A percentile compares a stretch with the other conserved stretches of the same genome.
phyloP scores from a whole-genome alignment of 2,329 filamentous ascomycete genomes.

The Rosellinia necatrix region DNA sequence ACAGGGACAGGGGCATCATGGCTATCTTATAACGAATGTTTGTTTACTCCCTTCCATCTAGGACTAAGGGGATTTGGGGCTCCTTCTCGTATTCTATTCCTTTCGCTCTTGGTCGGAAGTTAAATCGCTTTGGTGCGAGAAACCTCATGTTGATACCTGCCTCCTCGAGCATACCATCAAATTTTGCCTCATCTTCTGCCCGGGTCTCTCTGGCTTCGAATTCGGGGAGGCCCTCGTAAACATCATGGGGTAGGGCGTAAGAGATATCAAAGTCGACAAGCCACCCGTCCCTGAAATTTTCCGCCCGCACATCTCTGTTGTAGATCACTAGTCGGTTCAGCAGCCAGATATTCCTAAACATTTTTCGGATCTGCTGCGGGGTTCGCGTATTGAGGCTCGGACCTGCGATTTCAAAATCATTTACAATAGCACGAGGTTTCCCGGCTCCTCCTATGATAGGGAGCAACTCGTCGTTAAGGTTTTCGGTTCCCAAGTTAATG shows the following conservation, averaged over 20 bases:
- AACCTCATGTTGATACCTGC: slow-evolving; percentile 6
- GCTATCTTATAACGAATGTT: no score
- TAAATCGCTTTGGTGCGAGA: background rate
- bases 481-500: slow-evolving; percentile 5
- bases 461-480: background rate
- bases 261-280: slow-evolving; percentile 11
- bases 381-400: background rate
- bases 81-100: background rate
- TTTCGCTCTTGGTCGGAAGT: slow-evolving; percentile 2
- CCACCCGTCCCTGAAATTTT: slow-evolving; percentile 12
- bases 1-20: no score
- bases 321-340: slow-evolving; percentile 3
- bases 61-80: background rate
- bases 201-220: background rate
- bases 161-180: slow-evolving; percentile 3
- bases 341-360: background rate
- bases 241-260: slow-evolving; percentile 5
- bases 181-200: background rate
- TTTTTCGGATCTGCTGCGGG: slow-evolving; percentile 1
- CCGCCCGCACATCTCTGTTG: slow-evolving; percentile 5
- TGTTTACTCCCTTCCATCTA: background rate
- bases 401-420: slow-evolving; percentile 10
- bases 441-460: background rate
- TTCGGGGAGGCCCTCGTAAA: background rate
- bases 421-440: slow-evolving; percentile 13